Evolutionary conservation across 768 basidiomycete genomes (phyloP).

Genomic region (Leccinum variicolor): DNA sequence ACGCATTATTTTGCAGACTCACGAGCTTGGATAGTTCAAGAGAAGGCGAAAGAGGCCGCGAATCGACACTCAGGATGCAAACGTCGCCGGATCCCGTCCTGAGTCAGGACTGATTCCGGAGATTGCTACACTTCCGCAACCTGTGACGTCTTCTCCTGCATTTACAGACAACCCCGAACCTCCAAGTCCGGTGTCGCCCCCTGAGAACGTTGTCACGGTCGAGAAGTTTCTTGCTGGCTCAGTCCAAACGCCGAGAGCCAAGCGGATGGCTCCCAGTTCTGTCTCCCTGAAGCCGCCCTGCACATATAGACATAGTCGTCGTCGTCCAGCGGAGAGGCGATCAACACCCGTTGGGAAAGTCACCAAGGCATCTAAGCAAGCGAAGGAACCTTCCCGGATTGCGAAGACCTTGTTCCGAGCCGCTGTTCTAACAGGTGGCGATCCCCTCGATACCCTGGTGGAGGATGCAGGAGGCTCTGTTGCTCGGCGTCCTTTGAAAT

Average conservation of each 20-base stretch:
- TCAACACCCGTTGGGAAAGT: not conserved
- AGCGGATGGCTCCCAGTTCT: not conserved
- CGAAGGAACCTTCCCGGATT: constrained; percentile 1
- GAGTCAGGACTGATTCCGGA: constrained; percentile 14
- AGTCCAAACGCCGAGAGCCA: not conserved
- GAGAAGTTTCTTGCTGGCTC: constrained; percentile 24
- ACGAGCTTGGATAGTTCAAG: constrained; percentile 17
- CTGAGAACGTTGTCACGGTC: constrained; percentile 20
- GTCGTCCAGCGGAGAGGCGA: not conserved
- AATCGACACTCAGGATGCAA: not conserved
- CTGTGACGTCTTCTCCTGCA: not conserved
- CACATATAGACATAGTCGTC: constrained; percentile 20
- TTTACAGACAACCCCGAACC: not conserved
- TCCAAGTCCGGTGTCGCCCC: not conserved
- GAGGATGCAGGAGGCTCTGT: constrained; percentile 7
- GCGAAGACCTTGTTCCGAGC: constrained; percentile 24
- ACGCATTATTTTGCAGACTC: not conserved
- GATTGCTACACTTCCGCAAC: constrained; percentile 16
- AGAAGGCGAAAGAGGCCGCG: constrained; percentile 26
- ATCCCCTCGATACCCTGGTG: constrained; percentile 19
- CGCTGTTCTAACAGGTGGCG: constrained; percentile 23
- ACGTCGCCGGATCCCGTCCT: not conserved
- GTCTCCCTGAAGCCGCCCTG: not conserved
- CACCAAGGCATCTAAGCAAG: not conserved
- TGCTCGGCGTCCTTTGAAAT: constrained; percentile 25